Evolutionary conservation across 1,139 yeast species (phyloP).

Genomic region (Candida tropicalis): DNA sequence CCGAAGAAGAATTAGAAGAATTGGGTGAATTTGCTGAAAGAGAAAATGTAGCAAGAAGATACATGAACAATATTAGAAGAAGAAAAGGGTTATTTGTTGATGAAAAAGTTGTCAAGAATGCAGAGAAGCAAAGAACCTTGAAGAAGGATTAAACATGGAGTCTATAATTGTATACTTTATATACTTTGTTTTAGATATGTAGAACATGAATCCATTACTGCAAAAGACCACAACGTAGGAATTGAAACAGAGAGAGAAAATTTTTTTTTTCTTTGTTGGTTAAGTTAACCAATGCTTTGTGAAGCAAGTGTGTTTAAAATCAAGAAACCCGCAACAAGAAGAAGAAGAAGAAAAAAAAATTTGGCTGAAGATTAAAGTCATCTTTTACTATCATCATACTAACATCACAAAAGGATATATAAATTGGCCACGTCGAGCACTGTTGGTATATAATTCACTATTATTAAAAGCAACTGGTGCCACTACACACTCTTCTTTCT

Average conservation of each 20-base stretch:
- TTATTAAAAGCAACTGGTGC: not conserved
- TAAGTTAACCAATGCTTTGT: slow-evolving; percentile 3
- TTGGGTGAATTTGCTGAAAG: slow-evolving; percentile 91
- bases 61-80: slow-evolving; percentile 79
- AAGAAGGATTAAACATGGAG: slow-evolving; percentile 49
- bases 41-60: slow-evolving; percentile 85
- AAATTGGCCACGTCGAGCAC: no score
- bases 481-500: not conserved
- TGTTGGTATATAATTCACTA: no score
- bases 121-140: slow-evolving; percentile 90
- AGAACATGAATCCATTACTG: not conserved
- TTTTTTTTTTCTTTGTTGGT: no score
- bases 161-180: not conserved
- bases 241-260: no score
- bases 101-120: slow-evolving; percentile 85
- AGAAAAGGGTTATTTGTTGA: slow-evolving; percentile 90
- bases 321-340: not conserved
- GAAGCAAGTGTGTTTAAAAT: slow-evolving; percentile 1
- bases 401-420: no score
- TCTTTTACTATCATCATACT: no score
- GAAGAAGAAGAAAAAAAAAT: not conserved
- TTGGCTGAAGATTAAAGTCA: no score
- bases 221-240: no score
- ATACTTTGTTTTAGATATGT: not conserved
- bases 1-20: slow-evolving; percentile 94